Conservation (phyloP, 1,284 basidiomycete species). For the Phaffia rhodozyma region DNA sequence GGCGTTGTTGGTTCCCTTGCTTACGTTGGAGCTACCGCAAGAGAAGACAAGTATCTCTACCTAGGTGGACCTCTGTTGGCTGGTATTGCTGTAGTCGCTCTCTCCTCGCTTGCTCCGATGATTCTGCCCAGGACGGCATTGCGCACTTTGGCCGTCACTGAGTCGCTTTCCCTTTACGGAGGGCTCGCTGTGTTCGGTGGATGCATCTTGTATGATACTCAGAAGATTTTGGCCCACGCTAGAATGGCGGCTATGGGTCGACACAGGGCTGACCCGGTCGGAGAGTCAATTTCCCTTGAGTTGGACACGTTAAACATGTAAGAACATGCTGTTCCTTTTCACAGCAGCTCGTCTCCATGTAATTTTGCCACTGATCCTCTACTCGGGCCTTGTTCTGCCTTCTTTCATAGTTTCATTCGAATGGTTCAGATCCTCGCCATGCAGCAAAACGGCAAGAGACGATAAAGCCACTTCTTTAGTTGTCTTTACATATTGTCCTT, state of each 20-base stretch:
- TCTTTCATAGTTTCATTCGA: slow-evolving; percentile 2
- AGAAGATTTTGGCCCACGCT: slow-evolving; percentile 68
- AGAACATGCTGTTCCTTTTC: slow-evolving; percentile 25
- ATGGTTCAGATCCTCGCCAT: slow-evolving; percentile 13
- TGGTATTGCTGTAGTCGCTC: slow-evolving; percentile 68
- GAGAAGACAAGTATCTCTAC: slow-evolving; percentile 70
- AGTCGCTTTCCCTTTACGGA: slow-evolving; percentile 65
- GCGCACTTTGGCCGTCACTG: slow-evolving; percentile 60
- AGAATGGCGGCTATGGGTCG: slow-evolving; percentile 56
- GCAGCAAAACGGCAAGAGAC: background rate
- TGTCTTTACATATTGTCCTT: too few species aligned
- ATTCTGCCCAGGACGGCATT: slow-evolving; percentile 63
- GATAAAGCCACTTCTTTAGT: background rate
- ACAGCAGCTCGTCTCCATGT: background rate
- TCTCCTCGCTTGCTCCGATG: slow-evolving; percentile 75
- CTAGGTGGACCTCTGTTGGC: slow-evolving; percentile 74
- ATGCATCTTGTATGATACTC: slow-evolving; percentile 72
- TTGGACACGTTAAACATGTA: slow-evolving; percentile 82
- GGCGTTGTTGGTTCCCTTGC: slow-evolving; percentile 72
- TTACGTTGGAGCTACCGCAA: slow-evolving; percentile 80
- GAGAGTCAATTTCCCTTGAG: slow-evolving; percentile 64
- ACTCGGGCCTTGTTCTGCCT: background rate
- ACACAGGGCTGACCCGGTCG: slow-evolving; percentile 60
- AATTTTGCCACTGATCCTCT: background rate
- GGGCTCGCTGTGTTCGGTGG: slow-evolving; percentile 78